phyloP scores from a whole-genome alignment of 164 flowering plant genomes.

The Piper betle region DNA sequence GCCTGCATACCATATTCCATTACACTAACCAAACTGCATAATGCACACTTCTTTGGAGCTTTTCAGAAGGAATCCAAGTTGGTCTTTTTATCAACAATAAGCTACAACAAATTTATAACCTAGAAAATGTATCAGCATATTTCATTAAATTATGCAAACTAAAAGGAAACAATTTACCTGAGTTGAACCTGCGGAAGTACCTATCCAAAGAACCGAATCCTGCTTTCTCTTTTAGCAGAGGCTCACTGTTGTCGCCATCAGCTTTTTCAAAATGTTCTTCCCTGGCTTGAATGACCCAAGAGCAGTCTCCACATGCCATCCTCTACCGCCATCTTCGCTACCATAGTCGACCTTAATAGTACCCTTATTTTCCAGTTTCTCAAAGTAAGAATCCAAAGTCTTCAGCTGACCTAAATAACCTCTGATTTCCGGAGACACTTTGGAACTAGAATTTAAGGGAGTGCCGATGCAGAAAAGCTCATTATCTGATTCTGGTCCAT shows the following conservation, averaged over 20 bases:
- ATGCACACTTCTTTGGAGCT: too few relatives aligned
- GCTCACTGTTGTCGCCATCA: constrained; percentile 3
- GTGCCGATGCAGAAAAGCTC: constrained; percentile 1
- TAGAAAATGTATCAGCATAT: not conserved
- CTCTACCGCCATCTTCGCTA: not conserved
- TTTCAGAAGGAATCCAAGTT: not conserved
- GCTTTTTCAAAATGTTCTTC: constrained; percentile 3
- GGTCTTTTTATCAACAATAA: too few relatives aligned
- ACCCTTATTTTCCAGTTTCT: constrained; percentile 24
- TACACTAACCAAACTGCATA: too few relatives aligned
- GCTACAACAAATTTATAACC: too few relatives aligned
- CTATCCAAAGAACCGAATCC: constrained; percentile 24
- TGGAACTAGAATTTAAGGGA: constrained; percentile 6
- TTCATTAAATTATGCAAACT: too few relatives aligned
- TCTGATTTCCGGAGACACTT: constrained; percentile 13
- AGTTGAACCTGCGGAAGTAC: constrained; percentile 30
- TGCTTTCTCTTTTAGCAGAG: constrained; percentile 14
- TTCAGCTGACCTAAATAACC: constrained; percentile 26
- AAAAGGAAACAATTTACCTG: constrained; percentile 13
- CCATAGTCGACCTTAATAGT: constrained; percentile 1
- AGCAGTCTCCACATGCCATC: constrained; percentile 3
- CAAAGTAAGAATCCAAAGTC: constrained; percentile 38
- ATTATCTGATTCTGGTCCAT: not conserved
- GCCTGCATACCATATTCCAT: too few relatives aligned
- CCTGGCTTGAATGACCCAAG: constrained; percentile 4